Evolutionary conservation across 352 stramenopile genomes (phyloP).

Genomic region (Phytophthora sp.): DNA sequence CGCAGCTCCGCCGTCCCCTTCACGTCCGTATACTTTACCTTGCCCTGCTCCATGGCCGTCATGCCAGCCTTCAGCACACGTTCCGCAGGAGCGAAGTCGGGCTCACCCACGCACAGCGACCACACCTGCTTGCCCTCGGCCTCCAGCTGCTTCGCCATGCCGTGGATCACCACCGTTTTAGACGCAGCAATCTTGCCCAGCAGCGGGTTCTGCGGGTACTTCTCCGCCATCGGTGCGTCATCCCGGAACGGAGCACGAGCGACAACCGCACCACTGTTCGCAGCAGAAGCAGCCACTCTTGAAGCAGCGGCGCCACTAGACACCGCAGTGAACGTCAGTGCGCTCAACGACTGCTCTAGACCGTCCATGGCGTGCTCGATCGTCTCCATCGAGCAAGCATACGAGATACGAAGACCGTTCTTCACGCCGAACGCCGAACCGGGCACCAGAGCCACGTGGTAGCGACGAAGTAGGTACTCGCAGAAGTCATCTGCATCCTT

Average conservation of each 20-base stretch:
- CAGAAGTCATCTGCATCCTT: conserved; percentile 81
- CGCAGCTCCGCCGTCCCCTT: conserved; percentile 91
- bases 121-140: conserved; percentile 91
- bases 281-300: too few relatives aligned
- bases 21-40: conserved; percentile 96
- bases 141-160: conserved; percentile 96
- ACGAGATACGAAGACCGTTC: conserved; percentile 95
- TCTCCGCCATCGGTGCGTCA: conserved; percentile 47
- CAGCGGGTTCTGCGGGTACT: conserved; percentile 81
- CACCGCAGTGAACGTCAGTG: too few relatives aligned
- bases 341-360: conserved; percentile 66
- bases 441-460: conserved; percentile 95
- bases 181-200: conserved; percentile 85
- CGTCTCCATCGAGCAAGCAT: conserved; percentile 95
- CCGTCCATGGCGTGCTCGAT: conserved; percentile 70
- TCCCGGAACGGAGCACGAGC: too few relatives aligned
- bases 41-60: conserved; percentile 65
- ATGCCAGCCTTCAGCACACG: conserved; percentile 92
- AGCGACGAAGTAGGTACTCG: conserved; percentile 92
- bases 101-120: conserved; percentile 94
- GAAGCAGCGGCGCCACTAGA: too few relatives aligned
- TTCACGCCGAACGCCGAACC: conserved; percentile 95
- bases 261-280: too few relatives aligned
- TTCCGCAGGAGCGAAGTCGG: conserved; percentile 93
- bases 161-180: conserved; percentile 95